Base-by-base conservation (phyloP, 1,284 basidiomycete species). In the Somion occarium region DNA sequence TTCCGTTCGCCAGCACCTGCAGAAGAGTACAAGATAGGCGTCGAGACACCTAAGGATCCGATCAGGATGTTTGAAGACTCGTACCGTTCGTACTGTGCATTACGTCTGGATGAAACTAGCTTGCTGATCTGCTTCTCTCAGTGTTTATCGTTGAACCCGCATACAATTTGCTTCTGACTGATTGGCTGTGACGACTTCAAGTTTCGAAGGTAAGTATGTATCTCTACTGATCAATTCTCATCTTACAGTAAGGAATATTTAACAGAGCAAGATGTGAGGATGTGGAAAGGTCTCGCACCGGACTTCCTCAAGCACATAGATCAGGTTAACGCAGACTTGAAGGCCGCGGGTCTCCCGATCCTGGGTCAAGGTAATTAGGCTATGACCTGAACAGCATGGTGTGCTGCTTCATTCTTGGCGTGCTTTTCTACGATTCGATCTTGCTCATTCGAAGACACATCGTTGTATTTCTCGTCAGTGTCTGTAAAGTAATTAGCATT, bases 141-240 rank as follows among this genome's bases (percentile, higher is more conserved):
- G 82, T 74, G 11, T 80, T 83, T 64, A 83, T 85, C 81, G 80
- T 85, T 55, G 82, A 84, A 62, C 76, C 80, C 56, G 52, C 70
- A 59, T 19, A 26, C 13, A 18, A 22, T 2, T 27, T 43, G 11
- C n/a, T 43, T 38, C n/a, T 44, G 13, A 37, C 22, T 13, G 26
- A 48, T 15, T 23, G 5, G 44, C 38, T 13, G 22, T 54, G 19
- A 41, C 20, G 9, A 30, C 7, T 15, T 39, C n/a, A 1, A n/a
- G 26, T 20, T 22, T 44, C 4, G 11, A 38, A 15, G 22, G 20
- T 42, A 24, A 41, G 39, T 19, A n/a, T n/a, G n/a, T n/a, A n/a
- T n/a, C n/a, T n/a, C n/a, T n/a, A n/a, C n/a, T n/a, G n/a, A n/a
- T n/a, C n/a, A n/a, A n/a, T n/a, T n/a, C n/a, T n/a, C n/a, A n/a